phyloP scores from a whole-genome alignment of 768 basidiomycete species.

The Amanita phalloides region DNA sequence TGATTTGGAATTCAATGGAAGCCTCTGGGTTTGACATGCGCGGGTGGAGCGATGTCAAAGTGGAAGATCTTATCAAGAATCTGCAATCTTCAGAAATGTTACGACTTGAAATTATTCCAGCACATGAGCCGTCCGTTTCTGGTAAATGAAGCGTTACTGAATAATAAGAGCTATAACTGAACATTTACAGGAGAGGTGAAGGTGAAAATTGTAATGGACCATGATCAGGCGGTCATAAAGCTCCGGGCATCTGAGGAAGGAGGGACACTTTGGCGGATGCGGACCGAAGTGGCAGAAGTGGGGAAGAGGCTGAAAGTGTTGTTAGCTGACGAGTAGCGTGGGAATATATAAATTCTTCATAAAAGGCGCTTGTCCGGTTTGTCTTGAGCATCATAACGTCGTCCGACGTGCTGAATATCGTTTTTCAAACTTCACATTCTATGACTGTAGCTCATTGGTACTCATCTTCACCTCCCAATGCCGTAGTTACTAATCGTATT shows the following conservation, averaged over 20 bases:
- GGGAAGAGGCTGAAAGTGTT: conserved; percentile 32
- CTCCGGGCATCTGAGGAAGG: conserved; percentile 58
- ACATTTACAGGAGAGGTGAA: background rate
- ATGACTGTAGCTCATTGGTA: conserved; percentile 38
- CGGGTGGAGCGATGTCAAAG: conserved; percentile 59
- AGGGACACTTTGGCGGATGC: conserved; percentile 62
- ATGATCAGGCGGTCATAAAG: conserved; percentile 25
- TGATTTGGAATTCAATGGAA: conserved; percentile 44
- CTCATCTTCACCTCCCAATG: conserved; percentile 13
- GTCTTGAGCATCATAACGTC: no score
- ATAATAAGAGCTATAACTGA: background rate
- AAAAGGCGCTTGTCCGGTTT: no score
- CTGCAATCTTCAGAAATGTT: conserved; percentile 35
- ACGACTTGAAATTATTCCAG: conserved; percentile 40
- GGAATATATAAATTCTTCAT: no score
- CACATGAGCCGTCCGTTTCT: conserved; percentile 46
- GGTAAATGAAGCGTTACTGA: conserved; percentile 24
- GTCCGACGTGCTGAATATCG: no score
- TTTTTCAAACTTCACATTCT: conserved; percentile 25
- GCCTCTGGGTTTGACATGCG: conserved; percentile 27
- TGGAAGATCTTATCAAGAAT: conserved; percentile 41
- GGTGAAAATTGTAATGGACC: background rate
- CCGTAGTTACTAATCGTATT: conserved; percentile 3
- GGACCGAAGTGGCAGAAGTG: conserved; percentile 36
- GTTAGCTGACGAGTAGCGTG: conserved; percentile 16